A percentile compares a stretch with the other conserved stretches of the same genome.
Evolutionary conservation across 2,329 filamentous ascomycete species (phyloP).

Genomic region (Pseudogymnoascus verrucosus): DNA sequence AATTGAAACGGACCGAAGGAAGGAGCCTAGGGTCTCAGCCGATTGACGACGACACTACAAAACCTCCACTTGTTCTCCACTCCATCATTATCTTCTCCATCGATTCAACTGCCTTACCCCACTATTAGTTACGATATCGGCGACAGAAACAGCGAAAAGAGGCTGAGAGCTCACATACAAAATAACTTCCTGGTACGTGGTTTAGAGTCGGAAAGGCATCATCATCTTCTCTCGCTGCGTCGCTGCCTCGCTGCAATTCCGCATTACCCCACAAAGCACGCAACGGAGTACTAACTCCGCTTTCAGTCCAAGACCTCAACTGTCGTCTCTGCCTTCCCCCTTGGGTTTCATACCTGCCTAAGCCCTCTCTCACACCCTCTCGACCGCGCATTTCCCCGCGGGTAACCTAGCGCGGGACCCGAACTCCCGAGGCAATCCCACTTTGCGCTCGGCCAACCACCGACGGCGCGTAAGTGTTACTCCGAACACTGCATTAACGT

Average conservation of each 20-base stretch:
- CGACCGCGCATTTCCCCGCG: constrained; percentile 1
- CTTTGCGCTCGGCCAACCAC: not conserved
- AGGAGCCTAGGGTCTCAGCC: not conserved
- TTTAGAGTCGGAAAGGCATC: not conserved
- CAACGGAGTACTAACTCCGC: constrained; percentile 2
- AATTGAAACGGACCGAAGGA: not conserved
- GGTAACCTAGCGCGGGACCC: not conserved
- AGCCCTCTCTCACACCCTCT: not conserved
- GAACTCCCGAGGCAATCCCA: constrained; percentile 7
- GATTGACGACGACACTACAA: constrained; percentile 2
- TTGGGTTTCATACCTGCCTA: not conserved
- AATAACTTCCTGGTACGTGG: not conserved
- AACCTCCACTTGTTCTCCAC: constrained; percentile 7
- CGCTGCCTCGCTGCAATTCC: not conserved
- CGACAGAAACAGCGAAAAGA: not conserved
- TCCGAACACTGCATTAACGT: not conserved
- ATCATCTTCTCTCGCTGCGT: not conserved
- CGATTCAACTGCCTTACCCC: not conserved
- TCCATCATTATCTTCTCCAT: not conserved
- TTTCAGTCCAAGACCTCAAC: not conserved
- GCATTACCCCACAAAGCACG: not conserved
- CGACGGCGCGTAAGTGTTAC: constrained; percentile 1
- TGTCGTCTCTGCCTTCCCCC: not conserved
- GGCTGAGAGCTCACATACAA: constrained; percentile 1
- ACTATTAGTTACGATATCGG: constrained; percentile 8